Percentiles rank a stretch among this genome's conserved stretches.
These are phyloP conservation scores for Helicostylum pulchrum DNA, from an alignment of 192 early-diverging fungal species.

Conservation along the genomic window DNA sequence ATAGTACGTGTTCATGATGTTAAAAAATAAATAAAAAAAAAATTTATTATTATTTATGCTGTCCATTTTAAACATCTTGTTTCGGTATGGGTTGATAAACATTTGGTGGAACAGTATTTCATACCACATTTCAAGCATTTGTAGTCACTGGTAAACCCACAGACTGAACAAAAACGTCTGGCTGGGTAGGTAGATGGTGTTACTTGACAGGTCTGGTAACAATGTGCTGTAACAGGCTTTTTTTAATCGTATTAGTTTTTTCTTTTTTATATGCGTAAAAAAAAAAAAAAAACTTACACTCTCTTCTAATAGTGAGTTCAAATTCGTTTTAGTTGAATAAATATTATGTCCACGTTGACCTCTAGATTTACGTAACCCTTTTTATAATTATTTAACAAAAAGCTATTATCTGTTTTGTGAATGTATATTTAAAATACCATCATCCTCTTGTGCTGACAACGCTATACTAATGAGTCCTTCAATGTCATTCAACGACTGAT, in stretches of 20 bases:
- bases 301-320: slow-evolving; percentile 33
- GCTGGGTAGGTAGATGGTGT: slow-evolving; percentile 37
- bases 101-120: slow-evolving; percentile 60
- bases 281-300: slow-evolving; percentile 22
- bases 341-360: too few species aligned
- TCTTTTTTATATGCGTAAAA: too few species aligned
- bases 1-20: slow-evolving; percentile 29
- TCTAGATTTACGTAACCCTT: too few species aligned
- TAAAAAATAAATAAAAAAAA: slow-evolving; percentile 12
- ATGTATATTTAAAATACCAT: slow-evolving; percentile 9
- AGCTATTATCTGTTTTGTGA: neutral
- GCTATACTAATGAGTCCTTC: slow-evolving; percentile 48
- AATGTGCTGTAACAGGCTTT: neutral
- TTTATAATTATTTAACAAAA: neutral
- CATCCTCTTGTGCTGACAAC: slow-evolving; percentile 40
- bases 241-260: neutral
- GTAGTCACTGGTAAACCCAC: slow-evolving; percentile 60
- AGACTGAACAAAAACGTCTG: slow-evolving; percentile 63
- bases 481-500: slow-evolving; percentile 47
- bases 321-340: slow-evolving; percentile 22
- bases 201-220: slow-evolving; percentile 39
- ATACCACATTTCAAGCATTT: slow-evolving; percentile 63
- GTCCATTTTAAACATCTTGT: slow-evolving; percentile 44
- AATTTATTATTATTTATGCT: neutral
- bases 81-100: slow-evolving; percentile 56